A percentile compares a stretch with the other conserved stretches of the same genome.
phyloP scores from a whole-genome alignment of 495 filamentous ascomycete species.

The Penicillium simplicissimum region DNA sequence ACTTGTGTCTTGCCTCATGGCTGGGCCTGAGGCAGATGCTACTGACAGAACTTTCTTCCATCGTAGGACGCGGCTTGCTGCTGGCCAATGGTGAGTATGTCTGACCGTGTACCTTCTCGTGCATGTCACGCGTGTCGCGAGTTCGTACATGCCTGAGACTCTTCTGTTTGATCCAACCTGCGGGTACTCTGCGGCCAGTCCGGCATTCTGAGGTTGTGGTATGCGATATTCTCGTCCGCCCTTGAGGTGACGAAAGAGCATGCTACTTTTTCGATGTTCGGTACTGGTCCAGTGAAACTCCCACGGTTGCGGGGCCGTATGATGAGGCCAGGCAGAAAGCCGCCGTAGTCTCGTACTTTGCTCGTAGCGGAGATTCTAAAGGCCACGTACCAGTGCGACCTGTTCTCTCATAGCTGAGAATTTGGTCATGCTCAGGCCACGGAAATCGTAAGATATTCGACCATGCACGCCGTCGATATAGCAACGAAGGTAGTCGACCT shows the following conservation, averaged over 20 bases:
- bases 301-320: not conserved
- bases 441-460: not conserved
- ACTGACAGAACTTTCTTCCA: constrained; percentile 12
- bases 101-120: not conserved
- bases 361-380: not conserved
- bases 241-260: not conserved
- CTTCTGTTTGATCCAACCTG: not conserved
- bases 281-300: not conserved
- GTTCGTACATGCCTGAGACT: not conserved
- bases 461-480: not conserved
- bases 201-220: not conserved
- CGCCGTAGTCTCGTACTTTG: not conserved
- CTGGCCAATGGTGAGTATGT: not conserved
- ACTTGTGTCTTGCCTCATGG: constrained; percentile 16
- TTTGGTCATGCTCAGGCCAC: not conserved
- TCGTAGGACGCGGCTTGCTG: constrained; percentile 26
- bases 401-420: not conserved
- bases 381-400: not conserved
- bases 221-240: not conserved
- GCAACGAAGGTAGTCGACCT: not conserved
- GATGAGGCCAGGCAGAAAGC: not conserved
- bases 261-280: not conserved
- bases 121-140: not conserved
- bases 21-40: constrained; percentile 16
- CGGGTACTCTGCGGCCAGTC: not conserved